These are phyloP conservation scores for Sedum album DNA, from an alignment of 164 flowering plant species.

Conservation along the genomic window DNA sequence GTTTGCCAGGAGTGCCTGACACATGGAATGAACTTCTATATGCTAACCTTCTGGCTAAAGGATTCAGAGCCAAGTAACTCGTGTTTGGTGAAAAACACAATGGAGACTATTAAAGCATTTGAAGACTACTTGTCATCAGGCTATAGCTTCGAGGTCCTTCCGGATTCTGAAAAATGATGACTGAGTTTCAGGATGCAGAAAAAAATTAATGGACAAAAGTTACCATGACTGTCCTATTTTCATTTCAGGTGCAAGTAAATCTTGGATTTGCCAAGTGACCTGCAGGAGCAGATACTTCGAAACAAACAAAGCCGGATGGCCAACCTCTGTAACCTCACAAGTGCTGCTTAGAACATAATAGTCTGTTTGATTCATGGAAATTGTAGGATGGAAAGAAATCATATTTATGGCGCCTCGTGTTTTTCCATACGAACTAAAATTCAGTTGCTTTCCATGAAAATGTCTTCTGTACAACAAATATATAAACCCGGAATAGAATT, in stretches of 20 bases:
- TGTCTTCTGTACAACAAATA: background rate
- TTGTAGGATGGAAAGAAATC: too few species aligned
- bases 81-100: background rate
- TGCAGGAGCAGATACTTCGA: background rate
- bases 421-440: too few species aligned
- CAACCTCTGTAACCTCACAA: background rate
- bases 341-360: background rate
- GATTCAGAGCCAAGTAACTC: slow-evolving; percentile 17
- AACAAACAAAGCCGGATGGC: too few species aligned
- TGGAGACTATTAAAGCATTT: background rate
- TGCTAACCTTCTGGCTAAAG: slow-evolving; percentile 33
- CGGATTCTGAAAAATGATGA: background rate
- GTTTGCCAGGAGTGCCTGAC: slow-evolving; percentile 87
- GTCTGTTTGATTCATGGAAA: background rate
- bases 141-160: background rate
- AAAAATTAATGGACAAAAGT: too few species aligned
- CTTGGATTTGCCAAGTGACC: background rate
- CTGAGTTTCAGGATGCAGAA: background rate
- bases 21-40: slow-evolving; percentile 68
- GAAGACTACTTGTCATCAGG: background rate
- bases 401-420: background rate
- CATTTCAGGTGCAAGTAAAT: background rate
- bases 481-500: background rate
- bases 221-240: too few species aligned
- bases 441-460: background rate